Percentiles rank a stretch among this genome's conserved stretches.
phyloP scores from a whole-genome alignment of 768 basidiomycete genomes.

The Phylloporus sp. region DNA sequence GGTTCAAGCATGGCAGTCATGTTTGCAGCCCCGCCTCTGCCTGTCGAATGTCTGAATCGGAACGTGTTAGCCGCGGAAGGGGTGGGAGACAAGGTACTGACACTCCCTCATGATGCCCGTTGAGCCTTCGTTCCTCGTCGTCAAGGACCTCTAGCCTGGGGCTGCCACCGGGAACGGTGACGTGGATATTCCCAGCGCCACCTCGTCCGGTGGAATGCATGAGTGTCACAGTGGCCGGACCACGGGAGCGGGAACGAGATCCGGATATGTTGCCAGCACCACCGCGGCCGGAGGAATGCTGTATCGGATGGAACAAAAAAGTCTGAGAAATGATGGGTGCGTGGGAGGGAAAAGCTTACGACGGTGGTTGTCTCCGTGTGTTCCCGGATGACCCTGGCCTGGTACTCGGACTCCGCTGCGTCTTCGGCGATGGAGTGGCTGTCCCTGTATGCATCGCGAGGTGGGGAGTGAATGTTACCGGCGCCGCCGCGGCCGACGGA shows the following conservation, averaged over 20 bases:
- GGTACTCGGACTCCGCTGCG: conserved; percentile 18
- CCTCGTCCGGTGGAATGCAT: conserved; percentile 60
- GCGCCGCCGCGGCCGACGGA: conserved; percentile 77
- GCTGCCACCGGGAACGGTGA: conserved; percentile 21
- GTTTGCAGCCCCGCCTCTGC: conserved; percentile 68
- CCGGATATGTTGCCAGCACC: conserved; percentile 58
- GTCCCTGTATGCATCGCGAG: conserved; percentile 48
- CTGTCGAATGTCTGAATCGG: conserved; percentile 53
- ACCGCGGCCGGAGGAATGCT: conserved; percentile 64
- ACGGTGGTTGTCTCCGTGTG: conserved; percentile 29
- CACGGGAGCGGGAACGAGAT: conserved; percentile 50
- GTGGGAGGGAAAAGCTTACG: conserved; percentile 27
- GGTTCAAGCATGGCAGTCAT: conserved; percentile 40
- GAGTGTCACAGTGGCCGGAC: conserved; percentile 24
- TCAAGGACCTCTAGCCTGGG: conserved; percentile 26
- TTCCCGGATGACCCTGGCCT: conserved; percentile 22
- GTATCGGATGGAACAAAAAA: conserved; percentile 2
- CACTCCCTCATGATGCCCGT: conserved; percentile 35
- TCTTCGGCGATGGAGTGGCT: conserved; percentile 28
- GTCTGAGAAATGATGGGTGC: background rate
- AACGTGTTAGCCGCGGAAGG: background rate
- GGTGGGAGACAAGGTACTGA: conserved; percentile 26
- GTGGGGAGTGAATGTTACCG: conserved; percentile 75
- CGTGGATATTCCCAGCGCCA: conserved; percentile 55
- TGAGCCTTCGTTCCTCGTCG: conserved; percentile 33